Evolutionary conservation across 2,329 filamentous ascomycete genomes (phyloP).

Genomic region (Clathrospora elynae): DNA sequence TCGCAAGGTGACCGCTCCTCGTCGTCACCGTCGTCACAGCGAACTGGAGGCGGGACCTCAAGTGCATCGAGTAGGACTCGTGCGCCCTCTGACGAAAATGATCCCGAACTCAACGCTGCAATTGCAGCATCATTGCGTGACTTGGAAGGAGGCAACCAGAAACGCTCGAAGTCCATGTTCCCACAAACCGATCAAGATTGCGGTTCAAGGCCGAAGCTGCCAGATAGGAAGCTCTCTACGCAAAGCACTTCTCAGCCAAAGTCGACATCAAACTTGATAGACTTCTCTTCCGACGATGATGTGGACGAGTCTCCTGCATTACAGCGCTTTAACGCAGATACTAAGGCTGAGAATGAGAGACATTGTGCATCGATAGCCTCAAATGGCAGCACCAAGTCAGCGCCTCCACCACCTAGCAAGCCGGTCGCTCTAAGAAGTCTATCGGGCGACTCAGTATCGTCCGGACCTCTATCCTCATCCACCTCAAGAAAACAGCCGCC

Average conservation of each 20-base stretch:
- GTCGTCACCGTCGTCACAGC: slow-evolving; percentile 30
- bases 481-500: slow-evolving; percentile 44
- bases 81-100: slow-evolving; percentile 49
- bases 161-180: slow-evolving; percentile 42
- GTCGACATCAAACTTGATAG: slow-evolving; percentile 52
- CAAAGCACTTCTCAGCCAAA: slow-evolving; percentile 31
- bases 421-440: slow-evolving; percentile 48
- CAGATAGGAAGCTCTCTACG: slow-evolving; percentile 33
- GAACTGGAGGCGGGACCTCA: slow-evolving; percentile 13
- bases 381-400: slow-evolving; percentile 33
- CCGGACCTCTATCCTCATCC: slow-evolving; percentile 16
- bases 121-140: slow-evolving; percentile 55
- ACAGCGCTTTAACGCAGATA: slow-evolving; percentile 37
- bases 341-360: slow-evolving; percentile 18
- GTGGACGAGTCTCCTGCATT: slow-evolving; percentile 21
- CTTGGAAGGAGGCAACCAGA: slow-evolving; percentile 50
- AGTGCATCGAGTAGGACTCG: slow-evolving; percentile 18
- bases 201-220: slow-evolving; percentile 43
- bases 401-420: slow-evolving; percentile 42
- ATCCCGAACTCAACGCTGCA: slow-evolving; percentile 54
- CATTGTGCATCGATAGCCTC: slow-evolving; percentile 26
- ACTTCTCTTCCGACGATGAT: slow-evolving; percentile 54
- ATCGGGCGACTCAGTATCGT: slow-evolving; percentile 36
- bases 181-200: slow-evolving; percentile 44
- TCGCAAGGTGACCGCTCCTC: slow-evolving; percentile 38